These are phyloP conservation scores for Phytopythium aichiense DNA, from an alignment of 352 stramenopile species.

Conservation along the genomic window DNA sequence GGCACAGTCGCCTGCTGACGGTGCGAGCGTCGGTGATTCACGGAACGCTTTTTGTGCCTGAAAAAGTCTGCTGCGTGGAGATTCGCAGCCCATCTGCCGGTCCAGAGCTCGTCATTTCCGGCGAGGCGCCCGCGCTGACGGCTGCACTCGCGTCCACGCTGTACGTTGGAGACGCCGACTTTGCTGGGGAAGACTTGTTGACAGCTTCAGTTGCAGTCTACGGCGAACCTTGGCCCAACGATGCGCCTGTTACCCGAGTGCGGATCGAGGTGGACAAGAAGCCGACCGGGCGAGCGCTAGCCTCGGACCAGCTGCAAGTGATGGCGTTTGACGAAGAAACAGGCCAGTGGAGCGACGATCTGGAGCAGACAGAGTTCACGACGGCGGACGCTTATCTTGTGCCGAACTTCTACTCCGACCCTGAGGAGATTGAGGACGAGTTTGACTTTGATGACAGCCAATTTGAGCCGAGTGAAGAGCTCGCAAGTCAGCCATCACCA, in stretches of 20 bases:
- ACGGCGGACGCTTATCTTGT: neutral
- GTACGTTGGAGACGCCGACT: constrained; percentile 10
- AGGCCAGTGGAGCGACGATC: neutral
- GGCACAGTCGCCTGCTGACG: constrained; percentile 10
- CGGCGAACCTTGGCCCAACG: neutral
- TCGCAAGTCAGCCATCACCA: neutral
- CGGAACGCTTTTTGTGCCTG: constrained; percentile 16
- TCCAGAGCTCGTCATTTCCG: constrained; percentile 18
- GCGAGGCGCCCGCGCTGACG: constrained; percentile 10
- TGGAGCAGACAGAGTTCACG: neutral
- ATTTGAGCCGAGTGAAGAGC: neutral
- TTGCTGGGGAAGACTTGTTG: constrained; percentile 15
- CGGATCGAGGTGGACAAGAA: neutral
- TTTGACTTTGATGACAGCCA: neutral
- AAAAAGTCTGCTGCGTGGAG: constrained; percentile 21
- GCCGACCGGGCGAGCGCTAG: neutral
- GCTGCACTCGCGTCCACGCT: constrained; percentile 11
- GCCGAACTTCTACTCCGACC: neutral
- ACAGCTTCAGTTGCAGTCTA: neutral
- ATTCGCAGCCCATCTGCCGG: constrained; percentile 7
- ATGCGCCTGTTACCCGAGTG: neutral
- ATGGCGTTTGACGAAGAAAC: neutral
- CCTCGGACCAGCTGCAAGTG: neutral
- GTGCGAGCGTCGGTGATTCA: constrained; percentile 12
- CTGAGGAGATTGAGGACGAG: neutral